Evolutionary conservation across 192 early-diverging fungal genomes (phyloP).

Genomic region (Gorgonomyces haynaldii): DNA sequence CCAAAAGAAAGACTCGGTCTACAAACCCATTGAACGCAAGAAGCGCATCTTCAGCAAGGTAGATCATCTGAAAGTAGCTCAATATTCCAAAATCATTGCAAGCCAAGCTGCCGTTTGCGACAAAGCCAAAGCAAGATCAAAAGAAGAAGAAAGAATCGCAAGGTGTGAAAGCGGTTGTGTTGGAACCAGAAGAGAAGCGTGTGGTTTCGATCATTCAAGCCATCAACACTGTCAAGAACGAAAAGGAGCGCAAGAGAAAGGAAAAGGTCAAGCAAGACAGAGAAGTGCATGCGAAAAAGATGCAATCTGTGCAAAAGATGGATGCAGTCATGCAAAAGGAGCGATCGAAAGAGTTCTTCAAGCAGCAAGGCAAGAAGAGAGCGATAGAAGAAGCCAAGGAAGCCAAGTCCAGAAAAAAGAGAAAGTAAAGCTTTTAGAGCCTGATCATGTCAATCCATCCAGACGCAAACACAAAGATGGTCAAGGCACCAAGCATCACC

Average conservation of each 20-base stretch:
- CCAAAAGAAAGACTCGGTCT: conserved; percentile 72
- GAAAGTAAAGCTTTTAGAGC: background rate
- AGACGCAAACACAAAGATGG: background rate
- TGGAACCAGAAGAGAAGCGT: conserved; percentile 86
- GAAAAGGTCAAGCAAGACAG: conserved; percentile 40
- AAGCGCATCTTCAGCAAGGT: conserved; percentile 12
- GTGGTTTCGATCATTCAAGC: conserved; percentile 72
- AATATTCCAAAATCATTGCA: conserved; percentile 71
- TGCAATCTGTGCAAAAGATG: conserved; percentile 21
- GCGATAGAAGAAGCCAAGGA: conserved; percentile 17
- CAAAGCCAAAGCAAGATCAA: conserved; percentile 63
- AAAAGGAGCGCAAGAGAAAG: conserved; percentile 71
- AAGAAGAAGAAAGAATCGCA: conserved; percentile 41
- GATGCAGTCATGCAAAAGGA: conserved; percentile 15
- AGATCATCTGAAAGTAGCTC: conserved; percentile 23
- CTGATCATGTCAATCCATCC: background rate
- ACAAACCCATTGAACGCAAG: conserved; percentile 43
- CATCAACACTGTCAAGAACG: conserved; percentile 75
- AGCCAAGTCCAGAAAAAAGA: conserved; percentile 1
- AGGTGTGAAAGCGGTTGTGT: conserved; percentile 66
- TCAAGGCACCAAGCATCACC: background rate
- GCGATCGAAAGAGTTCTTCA: conserved; percentile 22
- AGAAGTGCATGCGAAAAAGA: conserved; percentile 29
- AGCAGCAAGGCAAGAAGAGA: conserved; percentile 26
- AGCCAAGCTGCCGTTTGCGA: conserved; percentile 74